Evolutionary conservation across 2,329 filamentous ascomycete species (phyloP).

Genomic region (Calonectria crousiana): DNA sequence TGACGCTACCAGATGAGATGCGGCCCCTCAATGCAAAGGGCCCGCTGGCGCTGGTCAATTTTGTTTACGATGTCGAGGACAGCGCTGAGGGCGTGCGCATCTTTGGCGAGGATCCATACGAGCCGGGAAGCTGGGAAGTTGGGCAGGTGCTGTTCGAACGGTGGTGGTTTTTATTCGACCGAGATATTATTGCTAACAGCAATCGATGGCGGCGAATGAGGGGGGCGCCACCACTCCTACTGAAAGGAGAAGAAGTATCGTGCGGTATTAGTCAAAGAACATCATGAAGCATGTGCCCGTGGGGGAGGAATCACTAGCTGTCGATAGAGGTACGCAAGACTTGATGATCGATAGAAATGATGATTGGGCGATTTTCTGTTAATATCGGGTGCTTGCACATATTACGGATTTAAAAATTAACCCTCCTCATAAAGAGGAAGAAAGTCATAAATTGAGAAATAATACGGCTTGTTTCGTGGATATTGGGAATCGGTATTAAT

Average conservation of each 20-base stretch:
- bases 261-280: conserved; percentile 11
- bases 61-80: conserved; percentile 71
- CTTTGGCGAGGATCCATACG: conserved; percentile 62
- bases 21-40: conserved; percentile 61
- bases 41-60: conserved; percentile 60
- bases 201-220: conserved; percentile 63
- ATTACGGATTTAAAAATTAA: neutral
- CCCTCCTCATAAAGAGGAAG: neutral
- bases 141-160: conserved; percentile 68
- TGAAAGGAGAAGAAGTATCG: conserved; percentile 27
- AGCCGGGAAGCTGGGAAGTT: conserved; percentile 66
- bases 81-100: conserved; percentile 63
- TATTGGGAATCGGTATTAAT: neutral
- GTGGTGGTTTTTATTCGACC: conserved; percentile 73
- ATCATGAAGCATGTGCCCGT: neutral
- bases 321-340: neutral
- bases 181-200: conserved; percentile 63
- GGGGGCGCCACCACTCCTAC: conserved; percentile 53
- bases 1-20: conserved; percentile 60
- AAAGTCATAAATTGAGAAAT: neutral
- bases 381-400: neutral
- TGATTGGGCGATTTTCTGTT: neutral
- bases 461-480: neutral
- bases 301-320: neutral
- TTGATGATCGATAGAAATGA: neutral